phyloP scores from a whole-genome alignment of 2,329 filamentous ascomycete species.

The Calonectria henricotiae region DNA sequence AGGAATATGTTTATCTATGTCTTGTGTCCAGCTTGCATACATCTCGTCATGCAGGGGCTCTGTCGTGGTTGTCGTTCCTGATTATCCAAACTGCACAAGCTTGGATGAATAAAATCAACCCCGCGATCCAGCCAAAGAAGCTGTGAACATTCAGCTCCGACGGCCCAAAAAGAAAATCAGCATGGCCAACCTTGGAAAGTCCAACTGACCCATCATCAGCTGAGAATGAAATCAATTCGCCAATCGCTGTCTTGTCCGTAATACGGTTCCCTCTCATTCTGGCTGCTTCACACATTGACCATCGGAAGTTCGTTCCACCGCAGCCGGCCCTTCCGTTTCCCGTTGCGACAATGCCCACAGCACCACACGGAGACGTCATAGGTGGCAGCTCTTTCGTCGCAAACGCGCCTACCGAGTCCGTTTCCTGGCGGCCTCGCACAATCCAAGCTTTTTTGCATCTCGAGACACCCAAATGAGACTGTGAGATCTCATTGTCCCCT shows the following conservation, averaged over 20 bases:
- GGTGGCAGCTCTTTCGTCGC: constrained; percentile 34
- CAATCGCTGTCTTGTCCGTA: not conserved
- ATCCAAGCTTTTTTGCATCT: not conserved
- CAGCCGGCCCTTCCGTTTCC: constrained; percentile 27
- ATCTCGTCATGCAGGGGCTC: no score
- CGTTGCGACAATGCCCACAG: constrained; percentile 33
- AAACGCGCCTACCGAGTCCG: constrained; percentile 39
- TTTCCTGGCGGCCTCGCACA: constrained; percentile 30
- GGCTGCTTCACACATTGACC: constrained; percentile 22
- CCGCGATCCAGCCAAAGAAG: constrained; percentile 5
- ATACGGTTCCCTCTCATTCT: constrained; percentile 25
- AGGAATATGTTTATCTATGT: not conserved
- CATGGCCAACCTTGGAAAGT: not conserved
- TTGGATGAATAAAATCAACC: constrained; percentile 12
- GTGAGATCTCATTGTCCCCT: not conserved
- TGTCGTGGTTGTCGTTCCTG: no score
- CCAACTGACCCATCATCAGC: not conserved
- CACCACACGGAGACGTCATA: constrained; percentile 51
- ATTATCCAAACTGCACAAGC: constrained; percentile 6
- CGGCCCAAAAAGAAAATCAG: not conserved
- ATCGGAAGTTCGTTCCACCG: constrained; percentile 45
- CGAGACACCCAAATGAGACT: constrained; percentile 19
- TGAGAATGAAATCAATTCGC: not conserved
- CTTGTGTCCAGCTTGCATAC: no score
- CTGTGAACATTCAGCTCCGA: not conserved